Evolutionary conservation across 2,329 filamentous ascomycete species (phyloP), one percentile per base, ranked within the genome.

Genomic region (Dryadomyces quercus-mongolicae): DNA sequence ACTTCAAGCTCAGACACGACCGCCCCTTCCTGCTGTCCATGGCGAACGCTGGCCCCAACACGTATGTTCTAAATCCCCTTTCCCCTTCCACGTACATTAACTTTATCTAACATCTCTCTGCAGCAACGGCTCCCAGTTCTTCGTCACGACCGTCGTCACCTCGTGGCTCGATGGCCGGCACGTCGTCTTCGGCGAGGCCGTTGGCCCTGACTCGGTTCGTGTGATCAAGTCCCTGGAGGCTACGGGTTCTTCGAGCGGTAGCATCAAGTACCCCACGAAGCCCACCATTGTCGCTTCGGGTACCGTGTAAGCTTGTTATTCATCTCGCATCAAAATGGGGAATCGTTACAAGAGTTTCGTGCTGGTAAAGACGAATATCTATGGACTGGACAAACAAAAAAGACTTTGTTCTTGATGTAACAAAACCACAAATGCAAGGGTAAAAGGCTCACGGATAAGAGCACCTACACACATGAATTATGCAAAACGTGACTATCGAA

Each of bases 111-210:
- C 31, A 8, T 16, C 4, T 31, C 8, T 13, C 48, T n/a, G 8
- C 42, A 95, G 93, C 71, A 98, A 98, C 75, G 93, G 93, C 65
- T 95, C 88, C 52, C 92, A 97, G 73, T 97, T 97, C 80, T 97
- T 97, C 78, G 76, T 97, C 68, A 97, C 92, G 65, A 97, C 92
- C 55, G 89, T 95, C 51, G 79, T 84, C 57, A 97, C 93, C 57
- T 84, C 84, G 54, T 95, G 95, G 78, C 78, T 93, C 62, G 80
- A 93, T 69, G 81, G 81, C 67, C 85, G 85, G 70, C 88, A 93
- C 78, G 86, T 90, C 71, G 86, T 90, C 68, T 91, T 91, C 73
- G 88, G 88, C 68, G 76, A 87, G 74, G 85, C 91, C 49, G 73
- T 73, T 56, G 74, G 77, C 59, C 57, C 68, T 1, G 60, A 69